Percentiles rank a stretch among this genome's conserved stretches.
Evolutionary conservation across 225 moss, liverwort and hornwort genomes (phyloP).

Genomic region (Antitrichia curtipendula): DNA sequence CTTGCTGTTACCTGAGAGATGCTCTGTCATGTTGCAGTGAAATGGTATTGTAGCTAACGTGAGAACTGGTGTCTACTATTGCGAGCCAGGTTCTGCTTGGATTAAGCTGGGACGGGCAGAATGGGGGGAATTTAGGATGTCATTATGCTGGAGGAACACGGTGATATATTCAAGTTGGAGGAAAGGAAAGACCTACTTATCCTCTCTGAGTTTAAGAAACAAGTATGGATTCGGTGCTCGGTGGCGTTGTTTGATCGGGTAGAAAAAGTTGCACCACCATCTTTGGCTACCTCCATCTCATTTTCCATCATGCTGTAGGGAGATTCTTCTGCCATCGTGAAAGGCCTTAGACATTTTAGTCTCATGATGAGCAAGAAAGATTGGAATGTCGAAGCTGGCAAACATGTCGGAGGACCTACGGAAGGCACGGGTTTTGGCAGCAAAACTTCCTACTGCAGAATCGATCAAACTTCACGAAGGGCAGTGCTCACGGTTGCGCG

Average conservation of each 20-base stretch:
- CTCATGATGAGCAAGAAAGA: neutral
- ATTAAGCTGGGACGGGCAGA: neutral
- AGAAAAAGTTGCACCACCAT: neutral
- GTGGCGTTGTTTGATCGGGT: neutral
- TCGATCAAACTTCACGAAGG: neutral
- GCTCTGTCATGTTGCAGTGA: too few relatives aligned
- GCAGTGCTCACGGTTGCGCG: neutral
- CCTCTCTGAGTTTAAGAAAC: neutral
- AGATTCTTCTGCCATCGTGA: neutral
- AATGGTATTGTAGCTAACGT: too few relatives aligned
- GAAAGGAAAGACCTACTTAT: neutral
- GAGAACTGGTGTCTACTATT: too few relatives aligned
- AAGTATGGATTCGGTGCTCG: neutral
- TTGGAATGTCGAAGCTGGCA: neutral
- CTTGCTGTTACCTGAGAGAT: too few relatives aligned
- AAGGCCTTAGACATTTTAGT: neutral
- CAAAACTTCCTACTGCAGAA: neutral
- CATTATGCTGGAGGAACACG: neutral
- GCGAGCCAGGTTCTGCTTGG: neutral
- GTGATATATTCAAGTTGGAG: neutral
- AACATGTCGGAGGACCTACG: neutral
- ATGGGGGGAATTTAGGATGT: neutral
- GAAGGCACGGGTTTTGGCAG: neutral
- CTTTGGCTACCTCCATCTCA: neutral
- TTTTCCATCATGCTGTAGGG: neutral